A percentile compares a stretch with the other conserved stretches of the same genome.
Conservation (phyloP, 129 eudicot genomes). For the Helichrysum umbraculigerum region DNA sequence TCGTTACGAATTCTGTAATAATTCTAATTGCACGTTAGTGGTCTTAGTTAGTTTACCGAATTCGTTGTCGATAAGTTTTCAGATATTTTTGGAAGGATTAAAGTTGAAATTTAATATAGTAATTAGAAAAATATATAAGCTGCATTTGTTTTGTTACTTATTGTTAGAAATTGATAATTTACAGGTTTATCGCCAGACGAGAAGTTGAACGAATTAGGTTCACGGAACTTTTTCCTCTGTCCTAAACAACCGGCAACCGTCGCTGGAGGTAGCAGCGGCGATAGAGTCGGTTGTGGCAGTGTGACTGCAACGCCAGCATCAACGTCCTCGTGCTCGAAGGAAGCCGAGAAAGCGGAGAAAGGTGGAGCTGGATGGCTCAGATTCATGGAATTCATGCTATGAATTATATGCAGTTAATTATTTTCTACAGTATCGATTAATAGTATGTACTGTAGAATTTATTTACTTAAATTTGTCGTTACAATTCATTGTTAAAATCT, state of each 20-base stretch:
- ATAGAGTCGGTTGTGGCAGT: neutral
- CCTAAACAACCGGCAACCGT: slow-evolving; percentile 33
- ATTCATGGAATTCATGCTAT: slow-evolving; percentile 11
- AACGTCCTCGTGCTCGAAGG: neutral
- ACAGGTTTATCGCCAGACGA: slow-evolving; percentile 75
- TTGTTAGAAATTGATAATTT: neutral
- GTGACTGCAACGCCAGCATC: neutral
- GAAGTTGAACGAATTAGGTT: slow-evolving; percentile 68
- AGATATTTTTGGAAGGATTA: too few species aligned
- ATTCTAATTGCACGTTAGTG: neutral
- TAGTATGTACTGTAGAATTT: neutral
- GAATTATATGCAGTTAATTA: neutral
- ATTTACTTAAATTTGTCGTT: neutral
- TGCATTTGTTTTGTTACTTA: neutral
- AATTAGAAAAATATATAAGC: too few species aligned
- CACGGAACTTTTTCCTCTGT: slow-evolving; percentile 86
- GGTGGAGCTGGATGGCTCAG: slow-evolving; percentile 9
- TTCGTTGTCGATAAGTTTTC: too few species aligned
- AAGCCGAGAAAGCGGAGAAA: neutral
- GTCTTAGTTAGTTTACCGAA: neutral
- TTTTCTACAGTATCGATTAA: neutral
- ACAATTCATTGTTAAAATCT: too few species aligned
- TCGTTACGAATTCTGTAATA: neutral
- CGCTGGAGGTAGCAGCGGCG: neutral
- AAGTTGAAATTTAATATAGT: neutral